phyloP scores from a whole-genome alignment of 768 basidiomycete species.

The Suillus decipiens region DNA sequence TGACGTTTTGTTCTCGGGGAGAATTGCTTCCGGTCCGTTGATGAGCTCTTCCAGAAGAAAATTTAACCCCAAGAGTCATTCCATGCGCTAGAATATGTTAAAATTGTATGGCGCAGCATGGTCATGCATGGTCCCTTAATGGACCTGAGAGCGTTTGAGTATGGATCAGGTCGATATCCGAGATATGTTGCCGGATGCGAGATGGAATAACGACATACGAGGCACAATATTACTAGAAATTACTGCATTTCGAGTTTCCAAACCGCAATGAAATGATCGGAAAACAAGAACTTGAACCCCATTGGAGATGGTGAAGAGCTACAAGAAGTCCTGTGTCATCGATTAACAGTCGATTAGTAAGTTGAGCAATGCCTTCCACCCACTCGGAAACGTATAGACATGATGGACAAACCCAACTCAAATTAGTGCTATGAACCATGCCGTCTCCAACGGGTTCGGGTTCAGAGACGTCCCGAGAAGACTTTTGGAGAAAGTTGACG shows the following conservation, averaged over 20 bases:
- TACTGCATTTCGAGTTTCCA: slow-evolving; percentile 18
- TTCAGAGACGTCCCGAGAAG: slow-evolving; percentile 31
- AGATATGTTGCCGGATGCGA: slow-evolving; percentile 27
- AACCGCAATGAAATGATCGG: slow-evolving; percentile 20
- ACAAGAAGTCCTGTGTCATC: slow-evolving; percentile 15
- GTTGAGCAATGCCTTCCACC: slow-evolving; percentile 30
- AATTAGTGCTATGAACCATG: slow-evolving; percentile 30
- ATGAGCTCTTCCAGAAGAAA: slow-evolving; percentile 27
- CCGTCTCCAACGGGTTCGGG: slow-evolving; percentile 32
- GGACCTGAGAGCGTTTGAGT: slow-evolving; percentile 20
- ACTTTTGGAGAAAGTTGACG: slow-evolving; percentile 18
- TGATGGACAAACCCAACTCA: slow-evolving; percentile 18
- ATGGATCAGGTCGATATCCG: slow-evolving; percentile 27
- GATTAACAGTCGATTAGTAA: slow-evolving; percentile 32
- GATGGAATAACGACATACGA: slow-evolving; percentile 31
- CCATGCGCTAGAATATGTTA: slow-evolving; percentile 28
- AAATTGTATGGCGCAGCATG: slow-evolving; percentile 19
- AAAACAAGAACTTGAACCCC: slow-evolving; percentile 24
- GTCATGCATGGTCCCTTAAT: slow-evolving; percentile 37
- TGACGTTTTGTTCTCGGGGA: slow-evolving; percentile 28
- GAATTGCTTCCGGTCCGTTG: slow-evolving; percentile 25
- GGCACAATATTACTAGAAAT: slow-evolving; percentile 19
- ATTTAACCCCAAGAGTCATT: slow-evolving; percentile 22
- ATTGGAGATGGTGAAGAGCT: slow-evolving; percentile 6
- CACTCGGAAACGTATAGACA: slow-evolving; percentile 20